A percentile compares a stretch with the other conserved stretches of the same genome.
Evolutionary conservation across 331 rosid species (phyloP).

Genomic region (Cucumis variabilis): DNA sequence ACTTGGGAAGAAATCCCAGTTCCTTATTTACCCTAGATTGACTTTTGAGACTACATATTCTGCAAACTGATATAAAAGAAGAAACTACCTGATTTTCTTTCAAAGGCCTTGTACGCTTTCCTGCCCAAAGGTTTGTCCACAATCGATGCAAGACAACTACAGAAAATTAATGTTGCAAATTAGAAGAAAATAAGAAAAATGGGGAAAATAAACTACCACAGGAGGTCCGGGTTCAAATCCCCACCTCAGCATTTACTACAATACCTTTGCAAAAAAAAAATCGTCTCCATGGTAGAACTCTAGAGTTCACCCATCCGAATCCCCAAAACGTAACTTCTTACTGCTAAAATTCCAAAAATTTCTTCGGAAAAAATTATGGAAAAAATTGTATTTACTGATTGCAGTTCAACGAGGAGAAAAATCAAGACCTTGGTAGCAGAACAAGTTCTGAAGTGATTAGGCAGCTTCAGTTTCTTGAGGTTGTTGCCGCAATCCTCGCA

Average conservation of each 20-base stretch:
- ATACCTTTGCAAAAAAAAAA: no score
- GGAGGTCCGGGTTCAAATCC: no score
- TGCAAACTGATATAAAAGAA: no score
- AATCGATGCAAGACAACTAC: no score
- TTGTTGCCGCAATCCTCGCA: constrained; percentile 93
- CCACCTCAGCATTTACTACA: no score
- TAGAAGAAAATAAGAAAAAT: background rate
- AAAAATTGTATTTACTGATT: background rate
- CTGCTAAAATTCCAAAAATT: background rate
- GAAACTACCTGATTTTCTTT: no score
- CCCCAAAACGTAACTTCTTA: background rate
- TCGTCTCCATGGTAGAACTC: background rate
- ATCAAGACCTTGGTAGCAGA: constrained; percentile 61
- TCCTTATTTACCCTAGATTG: no score
- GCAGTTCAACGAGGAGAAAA: background rate
- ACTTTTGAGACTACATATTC: no score
- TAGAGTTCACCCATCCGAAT: background rate
- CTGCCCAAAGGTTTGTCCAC: no score
- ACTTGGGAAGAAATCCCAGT: no score
- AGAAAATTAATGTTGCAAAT: background rate
- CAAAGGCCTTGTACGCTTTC: no score
- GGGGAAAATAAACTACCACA: background rate
- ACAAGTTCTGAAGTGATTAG: constrained; percentile 69
- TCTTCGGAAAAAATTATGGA: background rate
- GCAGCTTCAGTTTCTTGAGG: constrained; percentile 79